Base-by-base conservation (phyloP, 371 early-diverging fungal genomes). In the Mortierella sp. region DNA sequence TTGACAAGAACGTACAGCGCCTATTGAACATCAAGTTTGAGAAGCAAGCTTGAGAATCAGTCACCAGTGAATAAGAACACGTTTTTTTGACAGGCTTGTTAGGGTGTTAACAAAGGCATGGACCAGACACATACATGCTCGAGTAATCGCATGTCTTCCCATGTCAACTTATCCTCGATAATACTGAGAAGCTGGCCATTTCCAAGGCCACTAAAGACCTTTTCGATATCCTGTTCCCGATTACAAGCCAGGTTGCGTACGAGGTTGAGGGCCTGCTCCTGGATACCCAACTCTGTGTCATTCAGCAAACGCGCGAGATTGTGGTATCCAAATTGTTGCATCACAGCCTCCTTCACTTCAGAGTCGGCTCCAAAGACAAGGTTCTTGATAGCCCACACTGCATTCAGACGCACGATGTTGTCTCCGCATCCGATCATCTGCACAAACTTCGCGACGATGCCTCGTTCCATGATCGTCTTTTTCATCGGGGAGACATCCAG, bases 401-500 rank as follows among this genome's bases (percentile, higher is more conserved):
- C 89, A 70, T 96, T 94, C 39, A 93, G 65, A 49, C 91, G 82
- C 11, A 94, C 72, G 26, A 79, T 79, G 12, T 81, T 37, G 44
- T 89, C 83, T 0, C 65, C 70, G 6, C 83, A 85, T 21, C 79
- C 78, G 2, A 89, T 83, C 64, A 92, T 85, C 21, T 82, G 81
- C 2, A 93, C 92, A 59, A 96, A 84, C 17, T 83, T 82, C 37
- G 87, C 84, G 15, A 96, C 87, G 1, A 92, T 93, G 4, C 93
- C 94, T 23, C 84, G 85, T 49, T 94, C 94, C 61, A 95, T 80
- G 9, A 94, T 87, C 15, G 82, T 84, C 82, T 88, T 88, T 63
- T 93, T 94, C 93, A 96, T 94, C 0, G 96, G 95, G 11, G 92
- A 91, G 58, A 96, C 94, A 48, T 94, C 94, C 17, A 96, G 79